Evolutionary conservation across 2,329 filamentous ascomycete species (phyloP).

Genomic region (Tolypocladium ophioglossoides): DNA sequence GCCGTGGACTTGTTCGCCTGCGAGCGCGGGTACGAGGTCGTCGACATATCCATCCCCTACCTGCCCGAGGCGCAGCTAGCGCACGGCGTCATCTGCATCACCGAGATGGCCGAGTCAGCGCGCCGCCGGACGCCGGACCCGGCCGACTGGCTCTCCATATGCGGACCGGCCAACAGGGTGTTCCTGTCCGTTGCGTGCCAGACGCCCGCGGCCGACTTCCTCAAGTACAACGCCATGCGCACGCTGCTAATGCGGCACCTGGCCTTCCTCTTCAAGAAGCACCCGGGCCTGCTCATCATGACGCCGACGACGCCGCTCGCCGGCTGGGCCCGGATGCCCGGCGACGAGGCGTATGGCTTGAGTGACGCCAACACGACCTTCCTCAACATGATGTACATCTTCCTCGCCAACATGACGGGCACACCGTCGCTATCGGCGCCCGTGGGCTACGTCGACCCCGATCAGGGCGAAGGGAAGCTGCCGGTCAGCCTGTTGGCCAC

Average conservation of each 20-base stretch:
- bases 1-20: slow-evolving; percentile 49
- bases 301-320: slow-evolving; percentile 67
- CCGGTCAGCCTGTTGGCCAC: slow-evolving; percentile 53
- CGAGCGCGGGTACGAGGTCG: slow-evolving; percentile 34
- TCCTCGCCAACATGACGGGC: slow-evolving; percentile 73
- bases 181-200: slow-evolving; percentile 54
- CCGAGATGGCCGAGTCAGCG: slow-evolving; percentile 49
- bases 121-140: slow-evolving; percentile 31
- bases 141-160: slow-evolving; percentile 37
- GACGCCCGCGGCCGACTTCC: slow-evolving; percentile 57
- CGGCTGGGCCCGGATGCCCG: slow-evolving; percentile 56
- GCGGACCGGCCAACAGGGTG: slow-evolving; percentile 60
- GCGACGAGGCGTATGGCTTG: slow-evolving; percentile 58
- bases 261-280: slow-evolving; percentile 53
- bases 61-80: slow-evolving; percentile 63
- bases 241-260: slow-evolving; percentile 71
- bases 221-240: slow-evolving; percentile 64
- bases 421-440: slow-evolving; percentile 67
- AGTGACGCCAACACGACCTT: slow-evolving; percentile 64
- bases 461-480: slow-evolving; percentile 45
- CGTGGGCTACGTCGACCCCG: slow-evolving; percentile 56
- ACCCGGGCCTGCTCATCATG: slow-evolving; percentile 69
- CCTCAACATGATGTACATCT: slow-evolving; percentile 77
- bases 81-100: slow-evolving; percentile 67
- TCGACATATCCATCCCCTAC: slow-evolving; percentile 55